Base-by-base conservation (phyloP, 1,284 basidiomycete genomes). In the Irpex rosettiformis region DNA sequence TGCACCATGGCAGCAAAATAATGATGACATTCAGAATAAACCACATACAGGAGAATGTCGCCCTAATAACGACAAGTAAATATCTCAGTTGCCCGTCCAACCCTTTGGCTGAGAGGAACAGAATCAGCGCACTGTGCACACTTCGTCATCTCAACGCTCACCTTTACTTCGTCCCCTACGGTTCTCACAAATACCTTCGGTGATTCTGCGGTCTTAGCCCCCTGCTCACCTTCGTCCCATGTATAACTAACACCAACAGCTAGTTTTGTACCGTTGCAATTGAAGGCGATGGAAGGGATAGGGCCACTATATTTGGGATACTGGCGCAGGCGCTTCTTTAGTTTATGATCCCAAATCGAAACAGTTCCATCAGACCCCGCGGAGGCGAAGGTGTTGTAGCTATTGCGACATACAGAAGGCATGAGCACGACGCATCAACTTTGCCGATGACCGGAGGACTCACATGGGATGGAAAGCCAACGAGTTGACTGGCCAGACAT, bases 401-500 rank as follows among this genome's bases (percentile, higher is more conserved):
- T 93, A 21, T 24, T 29, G 40, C 18, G 47, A 42, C 56, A 8
- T 37, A 6, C 33, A 58, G 48, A 45, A 22, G 48, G 29, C 54
- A 57, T 57, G n/a, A 45, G 58, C 48, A 25, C 43, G 6, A 47
- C 21, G 21, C 6, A n/a, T 47, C n/a, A 13, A 47, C 43, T 6
- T 7, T 6, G 43, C 8, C 11, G 33, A 11, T 25, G 21, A 27
- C 18, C 55, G 29, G 55, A 21, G 52, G 24, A 66, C 87, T 63
- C 70, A 94, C 82, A 83, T 77, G 0, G 96, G 94, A 67, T 98
- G 94, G 77, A 98, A 99, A 0, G 93, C 93, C 29, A 99, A 81
- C 0, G 91, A 85, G 69, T 98, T 97, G 63, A 99, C 96, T 0
- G 96, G 95, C 85, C 94, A 99, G n/a, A 98, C 95, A 63, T 95